A percentile compares a stretch with the other conserved stretches of the same genome.
Conservation (phyloP, 495 filamentous ascomycete genomes). For the Jackrogersella minutella region DNA sequence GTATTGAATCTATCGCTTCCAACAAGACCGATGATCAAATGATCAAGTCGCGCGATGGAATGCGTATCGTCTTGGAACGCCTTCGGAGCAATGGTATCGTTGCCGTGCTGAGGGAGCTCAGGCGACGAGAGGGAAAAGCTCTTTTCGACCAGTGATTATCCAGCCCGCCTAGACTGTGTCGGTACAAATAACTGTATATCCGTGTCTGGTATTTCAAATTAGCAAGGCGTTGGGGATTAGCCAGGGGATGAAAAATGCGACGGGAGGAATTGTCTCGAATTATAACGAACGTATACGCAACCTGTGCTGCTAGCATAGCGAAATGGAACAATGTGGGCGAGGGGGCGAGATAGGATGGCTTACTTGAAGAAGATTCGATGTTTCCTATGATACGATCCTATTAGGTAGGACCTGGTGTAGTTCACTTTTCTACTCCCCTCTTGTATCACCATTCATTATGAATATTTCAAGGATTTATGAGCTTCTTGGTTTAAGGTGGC, state of each 20-base stretch:
- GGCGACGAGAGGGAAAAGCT: conserved; percentile 67
- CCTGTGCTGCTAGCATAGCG: conserved; percentile 3
- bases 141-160: conserved; percentile 36
- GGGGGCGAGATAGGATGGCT: background rate
- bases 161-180: background rate
- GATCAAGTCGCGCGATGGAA: conserved; percentile 88
- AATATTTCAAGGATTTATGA: conserved; percentile 18
- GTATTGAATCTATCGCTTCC: conserved; percentile 88
- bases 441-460: conserved; percentile 33
- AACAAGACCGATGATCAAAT: conserved; percentile 84
- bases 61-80: conserved; percentile 91
- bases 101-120: conserved; percentile 84
- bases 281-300: background rate
- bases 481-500: background rate
- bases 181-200: conserved; percentile 27
- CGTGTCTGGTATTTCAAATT: conserved; percentile 28
- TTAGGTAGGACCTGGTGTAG: conserved; percentile 18
- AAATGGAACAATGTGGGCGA: background rate
- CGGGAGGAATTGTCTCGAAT: conserved; percentile 12
- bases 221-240: conserved; percentile 45
- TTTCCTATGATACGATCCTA: conserved; percentile 16
- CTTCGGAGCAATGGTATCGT: conserved; percentile 80
- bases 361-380: conserved; percentile 17
- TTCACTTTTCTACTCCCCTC: conserved; percentile 45
- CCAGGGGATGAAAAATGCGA: conserved; percentile 29